phyloP scores from a whole-genome alignment of 768 basidiomycete genomes.

The Amanita pseudoporphyria region DNA sequence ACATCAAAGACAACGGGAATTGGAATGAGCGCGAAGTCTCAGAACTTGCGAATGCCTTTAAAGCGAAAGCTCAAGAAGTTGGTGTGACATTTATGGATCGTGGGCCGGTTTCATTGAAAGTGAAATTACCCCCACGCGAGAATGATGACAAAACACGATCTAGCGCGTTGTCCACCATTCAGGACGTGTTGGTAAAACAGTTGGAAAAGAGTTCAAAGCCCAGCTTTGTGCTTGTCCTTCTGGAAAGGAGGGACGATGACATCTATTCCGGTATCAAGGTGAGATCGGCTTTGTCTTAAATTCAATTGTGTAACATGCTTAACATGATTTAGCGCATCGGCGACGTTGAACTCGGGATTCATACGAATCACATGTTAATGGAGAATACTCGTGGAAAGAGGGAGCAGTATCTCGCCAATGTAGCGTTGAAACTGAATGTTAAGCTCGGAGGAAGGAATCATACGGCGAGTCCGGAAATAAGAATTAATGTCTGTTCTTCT shows the following conservation, averaged over 20 bases:
- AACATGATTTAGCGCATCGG: slow-evolving; percentile 38
- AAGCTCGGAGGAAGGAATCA: slow-evolving; percentile 83
- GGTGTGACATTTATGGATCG: not conserved
- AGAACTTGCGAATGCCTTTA: not conserved
- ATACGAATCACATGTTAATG: slow-evolving; percentile 65
- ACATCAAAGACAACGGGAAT: not conserved
- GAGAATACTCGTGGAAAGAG: slow-evolving; percentile 59
- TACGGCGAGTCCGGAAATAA: slow-evolving; percentile 24
- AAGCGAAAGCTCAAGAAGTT: not conserved
- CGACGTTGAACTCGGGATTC: slow-evolving; percentile 62
- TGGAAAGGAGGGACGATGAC: not conserved
- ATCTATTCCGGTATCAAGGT: slow-evolving; percentile 3
- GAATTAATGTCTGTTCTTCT: not conserved
- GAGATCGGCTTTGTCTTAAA: slow-evolving; percentile 12
- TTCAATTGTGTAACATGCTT: not conserved
- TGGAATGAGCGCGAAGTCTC: not conserved
- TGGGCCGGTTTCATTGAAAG: not conserved
- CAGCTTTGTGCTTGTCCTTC: not conserved
- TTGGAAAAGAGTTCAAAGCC: not conserved
- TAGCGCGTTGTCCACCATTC: not conserved
- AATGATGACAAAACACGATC: not conserved
- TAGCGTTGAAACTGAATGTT: slow-evolving; percentile 73
- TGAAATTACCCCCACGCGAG: not conserved
- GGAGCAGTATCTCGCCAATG: slow-evolving; percentile 76
- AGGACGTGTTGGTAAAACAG: not conserved